A percentile compares a stretch with the other conserved stretches of the same genome.
phyloP scores from a whole-genome alignment of 202 grass and related monocot genomes.

The Carex sylvatica region DNA sequence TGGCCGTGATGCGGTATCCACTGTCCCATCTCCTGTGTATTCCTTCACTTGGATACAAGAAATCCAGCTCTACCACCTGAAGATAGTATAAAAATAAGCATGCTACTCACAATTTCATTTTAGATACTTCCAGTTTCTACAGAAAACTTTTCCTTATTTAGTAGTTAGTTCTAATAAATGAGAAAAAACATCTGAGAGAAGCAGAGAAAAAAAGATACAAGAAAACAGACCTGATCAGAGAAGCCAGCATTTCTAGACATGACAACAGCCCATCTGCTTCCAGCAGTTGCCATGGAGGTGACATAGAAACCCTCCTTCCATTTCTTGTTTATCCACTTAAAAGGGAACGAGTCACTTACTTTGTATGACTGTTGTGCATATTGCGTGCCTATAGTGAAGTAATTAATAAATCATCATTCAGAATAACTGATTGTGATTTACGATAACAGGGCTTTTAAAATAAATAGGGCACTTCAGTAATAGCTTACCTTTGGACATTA shows the following conservation, averaged over 20 bases:
- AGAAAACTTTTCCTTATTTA: background rate
- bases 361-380: slow-evolving; percentile 95
- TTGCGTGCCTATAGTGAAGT: slow-evolving; percentile 56
- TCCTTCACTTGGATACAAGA: slow-evolving; percentile 93
- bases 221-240: slow-evolving; percentile 58
- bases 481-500: slow-evolving; percentile 92
- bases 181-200: background rate
- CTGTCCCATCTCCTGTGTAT: slow-evolving; percentile 90
- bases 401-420: slow-evolving; percentile 32
- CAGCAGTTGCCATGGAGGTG: slow-evolving; percentile 92
- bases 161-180: background rate
- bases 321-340: slow-evolving; percentile 99
- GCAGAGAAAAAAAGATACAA: slow-evolving; percentile 25
- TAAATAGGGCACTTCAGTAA: slow-evolving; percentile 16
- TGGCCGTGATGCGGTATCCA: slow-evolving; percentile 88
- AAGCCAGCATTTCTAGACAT: slow-evolving; percentile 96
- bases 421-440: slow-evolving; percentile 24
- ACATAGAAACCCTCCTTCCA: slow-evolving; percentile 99
- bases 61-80: slow-evolving; percentile 96
- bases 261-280: slow-evolving; percentile 80
- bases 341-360: slow-evolving; percentile 94
- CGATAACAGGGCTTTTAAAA: slow-evolving; percentile 16
- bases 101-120: background rate
- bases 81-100: background rate
- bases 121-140: background rate